Conservation (phyloP, 257 asterid genomes). For the Knoxia roxburghii region DNA sequence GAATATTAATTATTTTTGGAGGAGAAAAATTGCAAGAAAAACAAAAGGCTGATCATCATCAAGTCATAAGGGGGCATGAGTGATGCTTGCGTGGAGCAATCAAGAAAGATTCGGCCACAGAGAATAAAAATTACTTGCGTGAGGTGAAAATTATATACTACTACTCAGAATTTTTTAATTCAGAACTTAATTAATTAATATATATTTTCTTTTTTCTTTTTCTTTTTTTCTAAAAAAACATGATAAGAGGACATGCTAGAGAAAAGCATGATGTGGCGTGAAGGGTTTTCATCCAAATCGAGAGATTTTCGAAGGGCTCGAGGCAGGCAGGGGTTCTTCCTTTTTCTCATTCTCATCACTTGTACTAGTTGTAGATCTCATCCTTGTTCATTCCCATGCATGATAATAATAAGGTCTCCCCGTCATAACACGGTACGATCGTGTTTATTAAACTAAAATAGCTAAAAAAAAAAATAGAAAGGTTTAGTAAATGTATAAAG, state of each 20-base stretch:
- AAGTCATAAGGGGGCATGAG: conserved; percentile 16
- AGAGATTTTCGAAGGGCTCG: conserved; percentile 78
- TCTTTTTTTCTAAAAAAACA: no score
- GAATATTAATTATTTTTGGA: no score
- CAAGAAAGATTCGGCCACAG: conserved; percentile 25
- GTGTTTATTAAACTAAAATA: no score
- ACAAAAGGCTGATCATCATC: neutral
- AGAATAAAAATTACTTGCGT: neutral
- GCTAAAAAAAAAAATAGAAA: no score
- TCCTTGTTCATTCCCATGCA: neutral
- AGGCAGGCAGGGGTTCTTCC: conserved; percentile 20
- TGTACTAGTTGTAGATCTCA: neutral
- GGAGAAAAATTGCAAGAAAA: no score
- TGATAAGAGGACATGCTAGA: conserved; percentile 34
- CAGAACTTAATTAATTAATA: no score
- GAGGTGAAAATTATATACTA: no score
- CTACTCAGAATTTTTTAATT: no score
- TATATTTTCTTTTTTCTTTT: no score
- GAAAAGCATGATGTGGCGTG: conserved; percentile 64
- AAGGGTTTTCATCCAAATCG: conserved; percentile 45
- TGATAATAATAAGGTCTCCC: neutral
- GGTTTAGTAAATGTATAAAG: no score
- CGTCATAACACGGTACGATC: no score
- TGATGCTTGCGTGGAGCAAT: conserved; percentile 61
- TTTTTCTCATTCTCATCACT: neutral